Evolutionary conservation across 2,329 filamentous ascomycete species (phyloP).

Genomic region (Diaporthe ampelina): DNA sequence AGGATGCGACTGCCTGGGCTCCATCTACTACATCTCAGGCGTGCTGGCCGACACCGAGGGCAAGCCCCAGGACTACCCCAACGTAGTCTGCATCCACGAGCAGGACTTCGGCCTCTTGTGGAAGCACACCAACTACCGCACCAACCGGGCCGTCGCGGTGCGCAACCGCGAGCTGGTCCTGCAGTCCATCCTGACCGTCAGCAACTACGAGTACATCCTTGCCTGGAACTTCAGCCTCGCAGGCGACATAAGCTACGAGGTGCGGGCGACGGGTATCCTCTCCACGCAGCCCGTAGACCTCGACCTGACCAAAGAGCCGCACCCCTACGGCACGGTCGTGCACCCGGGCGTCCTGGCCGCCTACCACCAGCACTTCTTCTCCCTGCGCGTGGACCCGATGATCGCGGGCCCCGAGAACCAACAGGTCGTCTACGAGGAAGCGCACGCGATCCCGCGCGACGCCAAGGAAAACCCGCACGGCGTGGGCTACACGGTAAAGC

Average conservation of each 20-base stretch:
- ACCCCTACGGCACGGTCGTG: conserved; percentile 72
- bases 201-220: conserved; percentile 66
- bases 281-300: conserved; percentile 66
- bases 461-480: conserved; percentile 62
- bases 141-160: conserved; percentile 64
- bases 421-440: conserved; percentile 70
- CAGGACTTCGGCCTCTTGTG: conserved; percentile 70
- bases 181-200: conserved; percentile 69
- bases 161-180: conserved; percentile 66
- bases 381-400: conserved; percentile 73
- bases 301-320: conserved; percentile 62
- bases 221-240: conserved; percentile 61
- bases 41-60: conserved; percentile 41
- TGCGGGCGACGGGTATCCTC: conserved; percentile 63
- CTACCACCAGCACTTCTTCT: conserved; percentile 85
- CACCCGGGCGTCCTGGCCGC: conserved; percentile 72
- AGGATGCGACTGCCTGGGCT: conserved; percentile 73
- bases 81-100: conserved; percentile 70
- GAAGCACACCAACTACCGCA: conserved; percentile 70
- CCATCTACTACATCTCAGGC: conserved; percentile 61
- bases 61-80: conserved; percentile 47
- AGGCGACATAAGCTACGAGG: conserved; percentile 49
- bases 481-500: conserved; percentile 61
- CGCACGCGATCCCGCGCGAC: conserved; percentile 64
- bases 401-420: conserved; percentile 69